Base-by-base conservation (phyloP, 805 yeast genomes). In the Nakazawaea wyomingensis region DNA sequence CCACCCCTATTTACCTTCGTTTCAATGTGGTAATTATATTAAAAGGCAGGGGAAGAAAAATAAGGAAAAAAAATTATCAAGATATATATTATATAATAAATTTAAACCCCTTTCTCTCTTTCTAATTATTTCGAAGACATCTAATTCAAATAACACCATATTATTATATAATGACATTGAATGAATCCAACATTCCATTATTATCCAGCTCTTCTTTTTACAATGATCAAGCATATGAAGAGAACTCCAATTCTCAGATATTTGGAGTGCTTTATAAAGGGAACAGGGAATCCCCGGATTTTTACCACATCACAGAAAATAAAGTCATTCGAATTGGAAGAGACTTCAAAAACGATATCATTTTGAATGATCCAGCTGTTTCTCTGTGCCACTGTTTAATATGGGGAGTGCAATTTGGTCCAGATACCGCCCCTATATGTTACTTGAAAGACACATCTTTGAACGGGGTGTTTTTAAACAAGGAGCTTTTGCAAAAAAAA, bases 391-490 rank as follows among this genome's bases (percentile, higher is more conserved):
- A 79, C 50, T 77, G 76, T 42, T 49, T 59, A 6, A 49, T 75
- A 4, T 75, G 80, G 80, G 57, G 62, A 0, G 60, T 71, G 4
- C 61, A 69, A 33, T 79, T 79, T 53, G 82, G 78, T 52, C 67
- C 66, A 0, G 59, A 61, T 4, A 65, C 71, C 5, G 52, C 65
- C 1, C 76, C 79, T 0, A 47, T 76, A 46, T 64, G 71, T 14
- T 79, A 78, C 50, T 48, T 78, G 9, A 69, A 69, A 43, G 83
- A 77, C 48, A 41, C 48, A 0, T 76, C 83, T 0, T 53, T 69
- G 19, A 79, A 79, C 59, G 82, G 82, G 2, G 68, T 74, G 1
- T 60, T 48, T 32, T 51, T 78, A 1, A 74, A 77, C 50, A 68
- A 62, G 1, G n/a, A 40, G 17, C 43, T 47, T 11, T 22, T 65